These are phyloP conservation scores for Lentinula novae-zelandiae DNA, from an alignment of 1,284 basidiomycete genomes.

Conservation along the genomic window DNA sequence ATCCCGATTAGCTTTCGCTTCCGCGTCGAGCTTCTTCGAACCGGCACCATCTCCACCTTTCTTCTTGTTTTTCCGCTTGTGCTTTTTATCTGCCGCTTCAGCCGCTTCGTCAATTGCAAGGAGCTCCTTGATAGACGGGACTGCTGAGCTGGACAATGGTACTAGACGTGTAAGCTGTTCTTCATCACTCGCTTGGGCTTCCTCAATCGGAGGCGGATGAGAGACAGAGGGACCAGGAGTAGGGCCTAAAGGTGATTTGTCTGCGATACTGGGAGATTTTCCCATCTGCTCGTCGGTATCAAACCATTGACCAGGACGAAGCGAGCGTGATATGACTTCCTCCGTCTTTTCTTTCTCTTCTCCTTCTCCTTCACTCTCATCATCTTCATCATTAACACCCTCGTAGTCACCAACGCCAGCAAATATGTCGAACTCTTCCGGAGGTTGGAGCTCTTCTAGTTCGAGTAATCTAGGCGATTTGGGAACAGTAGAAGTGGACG, in stretches of 20 bases:
- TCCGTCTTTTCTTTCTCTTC: conserved; percentile 14
- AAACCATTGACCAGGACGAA: conserved; percentile 19
- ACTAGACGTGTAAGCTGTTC: conserved; percentile 50
- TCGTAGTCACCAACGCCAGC: conserved; percentile 82
- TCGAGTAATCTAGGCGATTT: conserved; percentile 10
- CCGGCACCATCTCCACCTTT: conserved; percentile 31
- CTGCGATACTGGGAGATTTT: neutral
- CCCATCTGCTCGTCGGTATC: conserved; percentile 18
- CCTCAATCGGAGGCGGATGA: conserved; percentile 14
- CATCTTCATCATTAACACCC: conserved; percentile 58
- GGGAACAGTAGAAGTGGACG: neutral
- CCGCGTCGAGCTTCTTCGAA: conserved; percentile 30
- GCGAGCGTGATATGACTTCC: conserved; percentile 15
- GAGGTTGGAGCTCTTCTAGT: conserved; percentile 28
- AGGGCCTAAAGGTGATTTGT: conserved; percentile 10
- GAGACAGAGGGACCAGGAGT: conserved; percentile 4
- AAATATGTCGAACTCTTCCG: conserved; percentile 76
- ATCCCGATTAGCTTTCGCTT: conserved; percentile 48
- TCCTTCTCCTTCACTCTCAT: conserved; percentile 29
- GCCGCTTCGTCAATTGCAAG: conserved; percentile 70
- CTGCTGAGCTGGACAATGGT: conserved; percentile 67
- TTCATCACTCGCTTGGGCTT: conserved; percentile 34
- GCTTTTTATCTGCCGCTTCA: conserved; percentile 59
- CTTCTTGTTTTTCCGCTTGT: conserved; percentile 71
- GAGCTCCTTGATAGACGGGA: conserved; percentile 80